These are phyloP conservation scores for Rhizopus microsporus DNA, from an alignment of 371 early-diverging fungal genomes.

Conservation along the genomic window DNA sequence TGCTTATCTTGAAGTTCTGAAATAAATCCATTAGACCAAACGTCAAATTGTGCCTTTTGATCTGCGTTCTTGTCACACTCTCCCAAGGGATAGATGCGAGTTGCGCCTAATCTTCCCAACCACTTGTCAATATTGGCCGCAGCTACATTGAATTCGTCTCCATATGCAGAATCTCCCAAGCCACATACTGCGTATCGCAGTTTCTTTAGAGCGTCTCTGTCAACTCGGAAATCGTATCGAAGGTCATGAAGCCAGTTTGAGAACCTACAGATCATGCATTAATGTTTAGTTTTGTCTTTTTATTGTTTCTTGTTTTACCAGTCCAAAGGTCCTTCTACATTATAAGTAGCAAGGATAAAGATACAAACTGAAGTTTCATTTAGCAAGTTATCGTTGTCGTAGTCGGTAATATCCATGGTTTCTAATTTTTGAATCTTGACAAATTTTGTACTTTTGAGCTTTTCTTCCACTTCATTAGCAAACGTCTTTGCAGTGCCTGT, in stretches of 20 bases:
- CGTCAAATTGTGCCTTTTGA: constrained; percentile 58
- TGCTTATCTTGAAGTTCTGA: constrained; percentile 50
- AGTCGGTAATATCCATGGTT: constrained; percentile 64
- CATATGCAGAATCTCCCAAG: constrained; percentile 74
- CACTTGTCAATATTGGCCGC: constrained; percentile 66
- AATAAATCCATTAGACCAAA: constrained; percentile 55
- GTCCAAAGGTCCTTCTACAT: constrained; percentile 74
- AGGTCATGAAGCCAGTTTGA: constrained; percentile 71
- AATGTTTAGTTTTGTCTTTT: not conserved
- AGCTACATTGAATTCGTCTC: constrained; percentile 64
- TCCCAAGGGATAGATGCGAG: constrained; percentile 65
- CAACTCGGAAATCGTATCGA: constrained; percentile 71
- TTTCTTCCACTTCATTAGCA: constrained; percentile 36
- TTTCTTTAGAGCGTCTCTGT: constrained; percentile 56
- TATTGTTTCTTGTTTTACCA: constrained; percentile 43
- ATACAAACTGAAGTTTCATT: constrained; percentile 61
- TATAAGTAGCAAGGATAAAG: constrained; percentile 72
- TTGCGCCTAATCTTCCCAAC: constrained; percentile 69
- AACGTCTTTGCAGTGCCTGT: constrained; percentile 55
- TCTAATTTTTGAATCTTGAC: constrained; percentile 33
- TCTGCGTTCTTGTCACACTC: constrained; percentile 70
- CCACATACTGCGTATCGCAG: constrained; percentile 76
- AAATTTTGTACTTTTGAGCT: constrained; percentile 15
- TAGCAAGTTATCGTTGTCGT: constrained; percentile 72
- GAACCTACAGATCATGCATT: constrained; percentile 31